Evolutionary conservation across 1,139 yeast genomes (phyloP).

Genomic region (Ogataea hybrid): DNA sequence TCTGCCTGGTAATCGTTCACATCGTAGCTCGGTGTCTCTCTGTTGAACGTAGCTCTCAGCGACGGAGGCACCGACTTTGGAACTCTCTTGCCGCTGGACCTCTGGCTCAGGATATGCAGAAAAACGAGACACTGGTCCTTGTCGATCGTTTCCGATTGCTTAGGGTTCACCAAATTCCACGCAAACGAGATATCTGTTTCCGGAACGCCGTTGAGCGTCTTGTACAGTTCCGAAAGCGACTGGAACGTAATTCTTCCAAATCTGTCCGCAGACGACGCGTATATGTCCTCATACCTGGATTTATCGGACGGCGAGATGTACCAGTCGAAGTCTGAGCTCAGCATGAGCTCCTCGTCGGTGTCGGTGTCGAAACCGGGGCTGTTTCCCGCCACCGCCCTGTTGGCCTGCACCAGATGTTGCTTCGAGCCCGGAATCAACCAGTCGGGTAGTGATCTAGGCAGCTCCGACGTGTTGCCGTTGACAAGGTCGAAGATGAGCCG

Average conservation of each 20-base stretch:
- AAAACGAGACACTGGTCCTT: constrained; percentile 90
- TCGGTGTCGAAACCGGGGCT: constrained; percentile 32
- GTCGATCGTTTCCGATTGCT: constrained; percentile 81
- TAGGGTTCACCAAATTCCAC: constrained; percentile 94
- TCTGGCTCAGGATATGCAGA: constrained; percentile 85
- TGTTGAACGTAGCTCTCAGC: constrained; percentile 85
- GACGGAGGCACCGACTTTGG: constrained; percentile 97
- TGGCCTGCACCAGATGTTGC: constrained; percentile 79
- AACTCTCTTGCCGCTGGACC: constrained; percentile 82
- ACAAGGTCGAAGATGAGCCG: constrained; percentile 87
- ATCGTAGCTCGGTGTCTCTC: constrained; percentile 79
- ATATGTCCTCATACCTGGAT: constrained; percentile 73
- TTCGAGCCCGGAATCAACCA: constrained; percentile 94
- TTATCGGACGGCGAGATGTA: constrained; percentile 89
- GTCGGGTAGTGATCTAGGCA: constrained; percentile 75
- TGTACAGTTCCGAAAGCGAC: constrained; percentile 65
- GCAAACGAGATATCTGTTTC: constrained; percentile 86
- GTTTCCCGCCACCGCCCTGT: constrained; percentile 51
- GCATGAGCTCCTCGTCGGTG: constrained; percentile 51
- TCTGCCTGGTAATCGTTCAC: constrained; percentile 31
- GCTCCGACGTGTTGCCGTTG: constrained; percentile 60
- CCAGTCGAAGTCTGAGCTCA: constrained; percentile 86
- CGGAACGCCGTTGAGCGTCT: constrained; percentile 70
- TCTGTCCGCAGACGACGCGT: constrained; percentile 70
- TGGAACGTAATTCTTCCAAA: constrained; percentile 83